Conservation (phyloP, 306 rosid genomes). For the Hylodesmum podocarpum region DNA sequence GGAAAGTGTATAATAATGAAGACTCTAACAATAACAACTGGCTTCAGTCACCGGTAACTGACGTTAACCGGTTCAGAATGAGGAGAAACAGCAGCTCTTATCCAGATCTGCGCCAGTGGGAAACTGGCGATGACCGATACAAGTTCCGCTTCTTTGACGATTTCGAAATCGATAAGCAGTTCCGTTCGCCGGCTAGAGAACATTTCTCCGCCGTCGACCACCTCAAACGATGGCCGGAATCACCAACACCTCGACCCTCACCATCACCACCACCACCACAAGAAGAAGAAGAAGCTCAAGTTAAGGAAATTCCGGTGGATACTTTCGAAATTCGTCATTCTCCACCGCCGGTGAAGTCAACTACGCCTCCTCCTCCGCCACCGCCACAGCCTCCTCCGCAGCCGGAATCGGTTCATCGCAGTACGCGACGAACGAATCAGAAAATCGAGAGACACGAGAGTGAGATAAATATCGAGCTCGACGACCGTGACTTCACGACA, state of each 20-base stretch:
- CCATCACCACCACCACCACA: neutral
- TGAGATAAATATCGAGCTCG: conserved; percentile 26
- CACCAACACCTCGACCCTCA: neutral
- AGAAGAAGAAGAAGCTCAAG: neutral
- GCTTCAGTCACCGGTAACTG: conserved; percentile 31
- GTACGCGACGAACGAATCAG: neutral
- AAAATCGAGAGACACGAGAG: neutral
- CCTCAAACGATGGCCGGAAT: conserved; percentile 11
- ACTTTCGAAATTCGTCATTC: conserved; percentile 33
- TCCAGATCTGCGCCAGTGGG: conserved; percentile 84
- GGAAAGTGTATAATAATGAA: conserved; percentile 25
- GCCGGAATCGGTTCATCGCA: conserved; percentile 8
- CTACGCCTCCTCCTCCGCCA: conserved; percentile 45
- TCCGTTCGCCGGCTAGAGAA: conserved; percentile 32
- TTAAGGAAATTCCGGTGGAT: conserved; percentile 72
- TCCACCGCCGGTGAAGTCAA: conserved; percentile 16
- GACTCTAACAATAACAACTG: neutral
- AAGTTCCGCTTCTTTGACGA: conserved; percentile 73
- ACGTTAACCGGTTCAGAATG: conserved; percentile 47
- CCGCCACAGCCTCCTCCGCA: conserved; percentile 52
- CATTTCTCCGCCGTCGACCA: neutral
- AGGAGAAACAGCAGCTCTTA: conserved; percentile 67
- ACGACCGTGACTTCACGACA: neutral
- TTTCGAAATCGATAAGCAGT: conserved; percentile 53
- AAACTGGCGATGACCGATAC: conserved; percentile 35